Evolutionary conservation across 2,329 filamentous ascomycete genomes (phyloP), one percentile per base, ranked within the genome.

Genomic region (Pseudopithomyces maydicus): DNA sequence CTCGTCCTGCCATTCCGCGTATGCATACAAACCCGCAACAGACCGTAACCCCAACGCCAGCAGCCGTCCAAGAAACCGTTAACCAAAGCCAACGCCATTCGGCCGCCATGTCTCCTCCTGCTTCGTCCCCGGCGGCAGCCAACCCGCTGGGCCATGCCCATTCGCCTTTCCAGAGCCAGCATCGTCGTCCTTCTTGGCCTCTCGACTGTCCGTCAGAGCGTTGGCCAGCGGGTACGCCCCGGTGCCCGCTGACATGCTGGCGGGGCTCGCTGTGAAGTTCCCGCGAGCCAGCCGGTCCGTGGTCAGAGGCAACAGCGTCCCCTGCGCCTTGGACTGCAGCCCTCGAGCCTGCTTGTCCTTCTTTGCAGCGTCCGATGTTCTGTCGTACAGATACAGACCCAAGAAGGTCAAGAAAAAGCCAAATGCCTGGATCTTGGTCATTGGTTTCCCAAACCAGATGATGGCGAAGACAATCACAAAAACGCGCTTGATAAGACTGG

Each of bases 381-480:
- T 88, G 76, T 99, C 95, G 76, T 99, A 99, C 39, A 99, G 84
- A 74, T 98, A 99, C 14, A 99, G 83, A 0, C 95, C 95, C 29
- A 97, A 68, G 72, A 97, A 97, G 0, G 95, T 99, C 44, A 99
- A 85, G 3, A 79, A 85, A 68, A 99, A 97, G 15, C 95, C 95
- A 41, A 90, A 82, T 1, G 87, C 91, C 76, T 99, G 95, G 15
- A 96, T 76, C 15, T 82, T 83, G 5, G 91, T 97, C 32, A 95
- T 97, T 1, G 90, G 86, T 75, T 88, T 97, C 62, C 92, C 90
- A 78, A 98, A 99, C 95, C 95, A 99, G 65, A 98, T 80, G 60
- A 99, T 94, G 6, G 95, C 92, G 66, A 97, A 90, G 57, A 95
- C 86, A 67, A 99, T 97, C 70, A 99, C 94, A 71, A 97, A 97